Evolutionary conservation across 2,329 filamentous ascomycete species (phyloP).

Genomic region (Hymenoscyphus occultus): DNA sequence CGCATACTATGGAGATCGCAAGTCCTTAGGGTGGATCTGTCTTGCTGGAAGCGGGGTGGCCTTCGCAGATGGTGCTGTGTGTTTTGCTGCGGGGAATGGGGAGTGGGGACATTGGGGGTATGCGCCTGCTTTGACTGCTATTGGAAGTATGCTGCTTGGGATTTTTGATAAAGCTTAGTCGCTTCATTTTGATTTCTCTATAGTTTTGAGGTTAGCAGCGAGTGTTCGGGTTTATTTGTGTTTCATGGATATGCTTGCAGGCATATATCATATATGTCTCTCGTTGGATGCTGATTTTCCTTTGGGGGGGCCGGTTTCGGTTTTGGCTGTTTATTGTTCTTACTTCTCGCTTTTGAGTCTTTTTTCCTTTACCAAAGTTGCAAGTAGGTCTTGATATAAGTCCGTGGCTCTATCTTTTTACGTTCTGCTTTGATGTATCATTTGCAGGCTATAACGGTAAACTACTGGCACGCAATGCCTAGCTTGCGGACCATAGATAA

Average conservation of each 20-base stretch:
- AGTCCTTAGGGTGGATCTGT: constrained; percentile 43
- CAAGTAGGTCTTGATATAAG: too few species aligned
- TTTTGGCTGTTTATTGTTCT: too few species aligned
- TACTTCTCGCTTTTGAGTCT: too few species aligned
- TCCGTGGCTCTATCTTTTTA: too few species aligned
- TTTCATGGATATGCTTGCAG: neutral
- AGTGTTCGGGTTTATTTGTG: neutral
- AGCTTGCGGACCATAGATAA: too few species aligned
- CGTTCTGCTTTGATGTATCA: too few species aligned
- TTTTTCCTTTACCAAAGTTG: too few species aligned
- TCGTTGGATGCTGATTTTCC: neutral
- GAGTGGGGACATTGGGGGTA: constrained; percentile 51
- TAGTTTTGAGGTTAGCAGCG: neutral
- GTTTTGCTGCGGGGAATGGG: constrained; percentile 40
- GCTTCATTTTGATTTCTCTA: neutral
- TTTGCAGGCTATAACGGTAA: too few species aligned
- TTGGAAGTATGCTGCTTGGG: constrained; percentile 31
- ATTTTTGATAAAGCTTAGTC: neutral
- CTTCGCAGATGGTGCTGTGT: constrained; percentile 45
- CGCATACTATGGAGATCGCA: constrained; percentile 40
- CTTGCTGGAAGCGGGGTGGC: constrained; percentile 43
- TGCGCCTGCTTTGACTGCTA: constrained; percentile 40
- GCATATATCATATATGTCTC: neutral
- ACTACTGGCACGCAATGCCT: too few species aligned
- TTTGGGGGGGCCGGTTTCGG: neutral